Base-by-base conservation (phyloP, 2,329 filamentous ascomycete species). In the Colletotrichum filicis region DNA sequence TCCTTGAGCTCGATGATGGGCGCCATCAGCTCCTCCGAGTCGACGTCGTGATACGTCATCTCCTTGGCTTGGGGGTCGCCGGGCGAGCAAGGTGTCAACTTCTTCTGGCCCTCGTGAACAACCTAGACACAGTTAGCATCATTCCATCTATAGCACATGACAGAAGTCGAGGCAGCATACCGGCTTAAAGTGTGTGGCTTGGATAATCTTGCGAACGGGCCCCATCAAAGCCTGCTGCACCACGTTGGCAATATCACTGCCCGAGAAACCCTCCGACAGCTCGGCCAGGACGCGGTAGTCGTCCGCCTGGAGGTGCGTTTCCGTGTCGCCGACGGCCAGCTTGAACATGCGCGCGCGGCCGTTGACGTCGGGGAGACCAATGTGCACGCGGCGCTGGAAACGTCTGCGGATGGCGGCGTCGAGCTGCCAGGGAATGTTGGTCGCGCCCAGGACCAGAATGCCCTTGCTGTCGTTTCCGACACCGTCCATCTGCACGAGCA, bases 401-500 rank as follows among this genome's bases (percentile, higher is more conserved):
- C 97, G 94, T 83, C 97, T 91, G 77, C 97, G 92, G 78, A 99
- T 99, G 77, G 97, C 97, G 12, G 95, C 94, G 82, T 99, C 97
- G 61, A 99, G 89, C 87, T 99, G 96, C 97, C 97, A 99, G 22
- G 97, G 97, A 75, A 99, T 98, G 82, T 99, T 99, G 69, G 97
- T 99, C 66, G 97, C 97, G 74, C 97, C 97, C 4, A 99, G 90
- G 53, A 99, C 97, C 28, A 99, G 87, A 9, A 99, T 96, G 24
- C 96, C 97, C 79, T 93, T 95, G 75, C 93, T 96, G 83, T 99
- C 97, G 75, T 97, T 96, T 75, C 97, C 97, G 11, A 99, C 97
- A 84, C 97, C 97, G 79, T 99, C 97, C 97, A 99, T 99, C 84
- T 99, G 97, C 22, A 99, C 96, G 16, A 99, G 91, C 79, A 99